Percentiles rank a stretch among this genome's conserved stretches.
Conservation (phyloP, 805 yeast genomes). For the Teunomyces kruisii region DNA sequence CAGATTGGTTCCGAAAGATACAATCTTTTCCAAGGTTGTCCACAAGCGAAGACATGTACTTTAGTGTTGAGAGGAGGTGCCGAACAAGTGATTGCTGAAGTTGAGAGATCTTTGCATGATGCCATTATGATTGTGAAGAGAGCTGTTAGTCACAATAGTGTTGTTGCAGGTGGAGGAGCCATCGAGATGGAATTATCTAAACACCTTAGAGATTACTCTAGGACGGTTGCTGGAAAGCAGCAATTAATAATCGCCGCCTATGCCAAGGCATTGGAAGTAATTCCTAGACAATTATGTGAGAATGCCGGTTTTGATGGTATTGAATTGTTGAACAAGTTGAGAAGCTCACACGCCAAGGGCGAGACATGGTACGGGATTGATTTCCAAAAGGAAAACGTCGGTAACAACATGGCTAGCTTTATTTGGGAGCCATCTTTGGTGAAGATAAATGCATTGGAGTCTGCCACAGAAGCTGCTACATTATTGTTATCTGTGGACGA, state of each 20-base stretch:
- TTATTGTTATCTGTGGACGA: constrained; percentile 94
- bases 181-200: constrained; percentile 95
- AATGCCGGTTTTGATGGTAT: constrained; percentile 99
- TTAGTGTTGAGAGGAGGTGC: constrained; percentile 95
- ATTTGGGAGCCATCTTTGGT: constrained; percentile 99
- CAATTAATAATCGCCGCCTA: constrained; percentile 89
- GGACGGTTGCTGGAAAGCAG: constrained; percentile 91
- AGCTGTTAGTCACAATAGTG: constrained; percentile 78
- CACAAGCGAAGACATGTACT: constrained; percentile 91
- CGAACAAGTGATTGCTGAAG: constrained; percentile 96
- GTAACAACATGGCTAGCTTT: constrained; percentile 79
- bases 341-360: constrained; percentile 94
- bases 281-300: constrained; percentile 96
- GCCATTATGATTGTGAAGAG: constrained; percentile 98
- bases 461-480: constrained; percentile 97
- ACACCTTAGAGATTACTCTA: constrained; percentile 81
- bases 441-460: constrained; percentile 87
- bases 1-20: constrained; percentile 97
- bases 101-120: constrained; percentile 95
- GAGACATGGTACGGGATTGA: constrained; percentile 92
- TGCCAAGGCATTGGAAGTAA: constrained; percentile 92
- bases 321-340: constrained; percentile 84
- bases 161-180: constrained; percentile 99
- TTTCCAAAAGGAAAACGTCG: constrained; percentile 78
- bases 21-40: constrained; percentile 90